Conservation (phyloP, 345 rosid species). For the Camelina laxa region DNA sequence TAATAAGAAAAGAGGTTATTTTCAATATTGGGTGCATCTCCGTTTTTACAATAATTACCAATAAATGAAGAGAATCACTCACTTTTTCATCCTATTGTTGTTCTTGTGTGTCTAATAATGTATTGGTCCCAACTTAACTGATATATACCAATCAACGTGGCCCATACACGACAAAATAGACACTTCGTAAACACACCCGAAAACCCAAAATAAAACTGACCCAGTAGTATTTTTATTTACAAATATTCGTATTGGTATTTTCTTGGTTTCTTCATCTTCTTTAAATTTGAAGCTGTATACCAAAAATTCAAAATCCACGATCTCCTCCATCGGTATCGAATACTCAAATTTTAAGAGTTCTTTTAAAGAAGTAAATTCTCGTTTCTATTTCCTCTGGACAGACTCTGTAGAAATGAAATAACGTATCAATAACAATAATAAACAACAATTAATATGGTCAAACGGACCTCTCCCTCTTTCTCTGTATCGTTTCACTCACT, state of each 20-base stretch:
- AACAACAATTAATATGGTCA: slow-evolving; percentile 12
- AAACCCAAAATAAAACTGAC: not conserved
- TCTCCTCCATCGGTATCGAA: not conserved
- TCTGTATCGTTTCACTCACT: not conserved
- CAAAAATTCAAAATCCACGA: slow-evolving; percentile 5
- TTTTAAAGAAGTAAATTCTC: not conserved
- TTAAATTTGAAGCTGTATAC: not conserved
- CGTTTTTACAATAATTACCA: no score
- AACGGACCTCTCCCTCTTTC: slow-evolving; percentile 21
- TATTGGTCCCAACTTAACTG: not conserved
- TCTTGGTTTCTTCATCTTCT: not conserved
- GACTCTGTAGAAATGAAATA: slow-evolving; percentile 29
- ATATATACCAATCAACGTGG: not conserved
- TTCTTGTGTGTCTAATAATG: no score
- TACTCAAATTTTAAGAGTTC: not conserved
- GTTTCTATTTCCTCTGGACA: slow-evolving; percentile 25
- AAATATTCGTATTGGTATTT: not conserved
- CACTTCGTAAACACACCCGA: not conserved
- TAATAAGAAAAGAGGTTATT: no score
- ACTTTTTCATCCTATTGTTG: no score
- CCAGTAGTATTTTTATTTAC: not conserved
- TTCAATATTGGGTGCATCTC: no score
- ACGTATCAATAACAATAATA: slow-evolving; percentile 22
- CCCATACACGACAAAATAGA: not conserved
- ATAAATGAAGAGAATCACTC: no score